Percentiles rank a stretch among this genome's conserved stretches.
Evolutionary conservation across 2,329 filamentous ascomycete genomes (phyloP).

Genomic region (Sphaerulina musiva): DNA sequence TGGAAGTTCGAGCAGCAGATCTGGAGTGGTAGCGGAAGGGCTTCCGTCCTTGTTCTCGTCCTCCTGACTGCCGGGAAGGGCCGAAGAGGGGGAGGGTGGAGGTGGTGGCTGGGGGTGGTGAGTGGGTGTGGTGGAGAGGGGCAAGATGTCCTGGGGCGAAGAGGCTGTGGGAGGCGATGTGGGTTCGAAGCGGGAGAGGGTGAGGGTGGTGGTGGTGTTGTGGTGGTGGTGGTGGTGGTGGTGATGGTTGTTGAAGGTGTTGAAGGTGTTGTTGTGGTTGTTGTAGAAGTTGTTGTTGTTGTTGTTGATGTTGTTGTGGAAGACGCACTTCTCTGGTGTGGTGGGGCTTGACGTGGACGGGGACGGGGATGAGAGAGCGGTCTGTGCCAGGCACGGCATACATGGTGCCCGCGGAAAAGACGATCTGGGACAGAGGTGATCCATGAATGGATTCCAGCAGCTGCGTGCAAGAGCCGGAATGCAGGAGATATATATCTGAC

Average conservation of each 20-base stretch:
- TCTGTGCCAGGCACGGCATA: slow-evolving; percentile 28
- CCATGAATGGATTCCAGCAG: slow-evolving; percentile 19
- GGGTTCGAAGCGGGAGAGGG: slow-evolving; percentile 18
- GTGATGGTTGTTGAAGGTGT: too few species aligned
- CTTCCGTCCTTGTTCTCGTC: neutral
- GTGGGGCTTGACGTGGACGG: neutral
- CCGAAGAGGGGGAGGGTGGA: too few species aligned
- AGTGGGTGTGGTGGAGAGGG: neutral
- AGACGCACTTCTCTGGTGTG: neutral
- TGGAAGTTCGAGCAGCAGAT: slow-evolving; percentile 9
- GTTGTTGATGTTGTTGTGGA: neutral
- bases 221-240: slow-evolving; percentile 1
- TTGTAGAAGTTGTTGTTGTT: too few species aligned
- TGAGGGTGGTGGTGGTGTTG: neutral
- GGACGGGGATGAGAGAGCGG: slow-evolving; percentile 7
- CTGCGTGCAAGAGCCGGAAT: neutral
- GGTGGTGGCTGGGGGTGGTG: too few species aligned
- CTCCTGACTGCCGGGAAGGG: too few species aligned
- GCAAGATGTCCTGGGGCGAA: slow-evolving; percentile 11
- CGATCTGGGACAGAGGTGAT: slow-evolving; percentile 29
- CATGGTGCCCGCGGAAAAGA: slow-evolving; percentile 28
- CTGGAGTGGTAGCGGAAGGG: slow-evolving; percentile 3
- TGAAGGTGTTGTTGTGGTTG: too few species aligned
- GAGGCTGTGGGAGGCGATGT: slow-evolving; percentile 17
- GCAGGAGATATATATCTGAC: too few species aligned